Percentiles rank a stretch among this genome's conserved stretches.
Conservation (phyloP, 495 filamentous ascomycete genomes). For the Talaromyces liani region DNA sequence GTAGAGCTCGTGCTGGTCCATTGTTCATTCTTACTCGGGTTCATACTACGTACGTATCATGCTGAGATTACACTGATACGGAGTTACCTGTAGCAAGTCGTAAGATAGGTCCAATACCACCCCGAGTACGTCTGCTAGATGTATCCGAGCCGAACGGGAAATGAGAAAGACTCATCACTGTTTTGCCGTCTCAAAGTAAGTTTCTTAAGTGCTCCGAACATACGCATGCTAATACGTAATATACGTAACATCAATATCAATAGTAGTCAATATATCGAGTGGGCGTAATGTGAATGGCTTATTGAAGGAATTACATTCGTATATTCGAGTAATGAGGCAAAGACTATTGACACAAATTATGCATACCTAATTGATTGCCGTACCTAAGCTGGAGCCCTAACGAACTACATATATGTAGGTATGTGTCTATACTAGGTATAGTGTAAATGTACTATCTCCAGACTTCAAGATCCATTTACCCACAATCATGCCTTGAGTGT, state of each 20-base stretch:
- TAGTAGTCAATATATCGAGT: neutral
- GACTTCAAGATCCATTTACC: too few species aligned
- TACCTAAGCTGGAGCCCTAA: neutral
- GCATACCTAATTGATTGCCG: neutral
- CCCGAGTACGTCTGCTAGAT: too few species aligned
- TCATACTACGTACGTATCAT: neutral
- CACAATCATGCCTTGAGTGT: too few species aligned
- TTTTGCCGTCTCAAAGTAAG: neutral
- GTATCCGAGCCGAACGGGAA: neutral
- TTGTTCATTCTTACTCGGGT: neutral
- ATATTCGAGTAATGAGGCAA: neutral
- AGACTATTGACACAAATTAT: neutral
- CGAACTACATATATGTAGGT: too few species aligned
- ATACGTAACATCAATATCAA: neutral
- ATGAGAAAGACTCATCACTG: neutral
- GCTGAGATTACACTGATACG: too few species aligned
- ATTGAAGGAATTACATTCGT: neutral
- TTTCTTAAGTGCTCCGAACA: neutral
- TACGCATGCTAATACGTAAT: neutral
- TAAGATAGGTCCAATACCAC: neutral
- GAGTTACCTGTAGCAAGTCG: neutral
- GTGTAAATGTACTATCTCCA: too few species aligned
- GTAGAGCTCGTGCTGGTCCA: neutral
- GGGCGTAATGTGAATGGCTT: neutral
- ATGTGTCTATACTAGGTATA: too few species aligned